phyloP scores from a whole-genome alignment of 257 asterid species.

The Rhazya stricta region DNA sequence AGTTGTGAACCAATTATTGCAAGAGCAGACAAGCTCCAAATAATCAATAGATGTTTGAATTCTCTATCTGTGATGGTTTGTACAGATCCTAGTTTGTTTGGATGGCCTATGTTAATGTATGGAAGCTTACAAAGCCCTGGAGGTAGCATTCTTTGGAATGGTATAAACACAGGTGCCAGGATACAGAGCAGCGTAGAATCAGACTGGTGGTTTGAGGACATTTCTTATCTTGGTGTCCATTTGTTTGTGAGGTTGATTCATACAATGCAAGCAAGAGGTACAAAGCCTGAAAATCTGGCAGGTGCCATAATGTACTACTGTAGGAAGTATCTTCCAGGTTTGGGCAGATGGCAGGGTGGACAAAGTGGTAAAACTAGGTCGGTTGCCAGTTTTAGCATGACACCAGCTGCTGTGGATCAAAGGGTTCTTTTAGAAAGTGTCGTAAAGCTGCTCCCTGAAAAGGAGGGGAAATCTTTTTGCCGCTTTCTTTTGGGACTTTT shows the following conservation, averaged over 20 bases:
- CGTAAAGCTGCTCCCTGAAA: conserved; percentile 64
- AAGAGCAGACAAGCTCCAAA: conserved; percentile 71
- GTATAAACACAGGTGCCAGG: conserved; percentile 88
- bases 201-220: conserved; percentile 96
- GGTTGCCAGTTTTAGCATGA: conserved; percentile 83
- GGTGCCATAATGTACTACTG: conserved; percentile 81
- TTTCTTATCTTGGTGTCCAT: conserved; percentile 62
- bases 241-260: conserved; percentile 71
- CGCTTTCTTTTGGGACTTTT: conserved; percentile 76
- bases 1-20: conserved; percentile 66
- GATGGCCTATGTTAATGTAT: conserved; percentile 99
- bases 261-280: conserved; percentile 69
- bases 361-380: conserved; percentile 52
- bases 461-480: conserved; percentile 75
- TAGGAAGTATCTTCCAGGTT: conserved; percentile 79
- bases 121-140: conserved; percentile 96
- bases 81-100: conserved; percentile 86
- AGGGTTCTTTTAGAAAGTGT: conserved; percentile 62
- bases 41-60: conserved; percentile 52
- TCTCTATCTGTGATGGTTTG: conserved; percentile 81
- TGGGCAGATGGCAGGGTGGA: conserved; percentile 83
- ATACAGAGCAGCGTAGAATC: conserved; percentile 66
- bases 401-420: conserved; percentile 72
- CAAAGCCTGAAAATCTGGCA: conserved; percentile 54
- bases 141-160: conserved; percentile 97